phyloP scores from a whole-genome alignment of 2,329 filamentous ascomycete genomes.

The Colletotrichum eleusines region DNA sequence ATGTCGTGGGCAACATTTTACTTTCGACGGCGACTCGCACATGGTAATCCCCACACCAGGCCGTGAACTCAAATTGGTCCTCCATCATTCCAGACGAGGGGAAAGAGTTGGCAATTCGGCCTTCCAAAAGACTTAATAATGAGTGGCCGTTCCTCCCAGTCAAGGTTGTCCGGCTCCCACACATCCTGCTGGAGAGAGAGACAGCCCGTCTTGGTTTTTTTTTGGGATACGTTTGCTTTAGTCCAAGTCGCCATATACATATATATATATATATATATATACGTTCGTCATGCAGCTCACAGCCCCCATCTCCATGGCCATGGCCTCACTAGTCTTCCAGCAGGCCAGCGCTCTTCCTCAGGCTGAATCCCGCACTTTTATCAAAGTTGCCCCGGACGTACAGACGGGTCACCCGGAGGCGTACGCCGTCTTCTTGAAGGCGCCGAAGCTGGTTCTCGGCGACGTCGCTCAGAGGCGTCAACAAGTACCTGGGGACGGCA shows the following conservation, averaged over 20 bases:
- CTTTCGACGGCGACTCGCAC: slow-evolving; percentile 9
- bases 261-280: too few species aligned
- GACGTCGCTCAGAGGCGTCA: slow-evolving; percentile 15
- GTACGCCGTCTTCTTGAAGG: slow-evolving; percentile 26
- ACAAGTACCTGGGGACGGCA: slow-evolving; percentile 25
- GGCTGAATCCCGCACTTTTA: not conserved
- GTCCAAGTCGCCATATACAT: not conserved
- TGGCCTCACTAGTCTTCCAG: slow-evolving; percentile 18
- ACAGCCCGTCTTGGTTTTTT: not conserved
- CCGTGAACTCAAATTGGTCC: slow-evolving; percentile 1
- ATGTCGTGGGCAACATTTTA: not conserved
- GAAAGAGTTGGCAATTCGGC: not conserved
- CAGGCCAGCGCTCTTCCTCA: slow-evolving; percentile 2
- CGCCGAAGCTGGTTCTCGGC: slow-evolving; percentile 13
- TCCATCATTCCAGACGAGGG: not conserved
- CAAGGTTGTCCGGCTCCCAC: not conserved
- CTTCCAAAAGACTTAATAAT: not conserved
- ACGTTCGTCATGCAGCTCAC: slow-evolving; percentile 18
- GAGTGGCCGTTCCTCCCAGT: not conserved
- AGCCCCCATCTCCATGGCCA: slow-evolving; percentile 7
- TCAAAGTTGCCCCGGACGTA: slow-evolving; percentile 5
- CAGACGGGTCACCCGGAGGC: slow-evolving; percentile 23
- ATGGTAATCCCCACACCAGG: not conserved
- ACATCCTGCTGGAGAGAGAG: not conserved
- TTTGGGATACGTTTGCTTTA: not conserved